Conservation (phyloP, 2,329 filamentous ascomycete species). For the Monosporascus sp. region DNA sequence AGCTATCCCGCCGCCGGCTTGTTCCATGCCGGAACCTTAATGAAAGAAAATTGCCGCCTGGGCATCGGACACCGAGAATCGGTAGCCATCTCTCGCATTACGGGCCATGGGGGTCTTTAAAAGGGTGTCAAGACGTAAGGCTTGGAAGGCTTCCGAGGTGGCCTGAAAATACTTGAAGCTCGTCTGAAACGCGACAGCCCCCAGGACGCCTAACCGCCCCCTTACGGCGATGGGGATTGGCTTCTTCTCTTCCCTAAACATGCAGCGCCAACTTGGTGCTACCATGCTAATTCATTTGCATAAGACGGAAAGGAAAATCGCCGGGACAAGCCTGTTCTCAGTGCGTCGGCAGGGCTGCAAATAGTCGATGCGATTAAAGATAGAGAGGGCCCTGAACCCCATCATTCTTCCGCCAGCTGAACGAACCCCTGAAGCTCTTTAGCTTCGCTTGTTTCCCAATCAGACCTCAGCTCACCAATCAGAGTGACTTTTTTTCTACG, state of each 20-base stretch:
- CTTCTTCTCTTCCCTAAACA: neutral
- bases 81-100: neutral
- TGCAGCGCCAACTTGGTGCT: neutral
- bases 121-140: neutral
- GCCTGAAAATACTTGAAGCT: neutral
- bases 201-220: neutral
- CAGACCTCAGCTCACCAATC: no score
- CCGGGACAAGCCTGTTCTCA: neutral
- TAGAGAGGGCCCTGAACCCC: no score
- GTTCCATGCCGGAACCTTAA: neutral
- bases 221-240: neutral
- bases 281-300: neutral
- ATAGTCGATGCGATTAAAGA: no score
- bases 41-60: neutral
- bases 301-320: neutral
- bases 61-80: neutral
- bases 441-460: no score
- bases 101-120: neutral
- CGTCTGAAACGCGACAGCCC: neutral
- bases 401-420: no score
- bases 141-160: neutral
- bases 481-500: no score
- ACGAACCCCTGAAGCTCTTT: no score
- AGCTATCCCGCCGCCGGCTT: slow-evolving; percentile 4
- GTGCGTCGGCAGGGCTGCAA: no score